A percentile compares a stretch with the other conserved stretches of the same genome.
These are phyloP conservation scores for Obelidium mucronatum DNA, from an alignment of 192 early-diverging fungal species.

Conservation along the genomic window DNA sequence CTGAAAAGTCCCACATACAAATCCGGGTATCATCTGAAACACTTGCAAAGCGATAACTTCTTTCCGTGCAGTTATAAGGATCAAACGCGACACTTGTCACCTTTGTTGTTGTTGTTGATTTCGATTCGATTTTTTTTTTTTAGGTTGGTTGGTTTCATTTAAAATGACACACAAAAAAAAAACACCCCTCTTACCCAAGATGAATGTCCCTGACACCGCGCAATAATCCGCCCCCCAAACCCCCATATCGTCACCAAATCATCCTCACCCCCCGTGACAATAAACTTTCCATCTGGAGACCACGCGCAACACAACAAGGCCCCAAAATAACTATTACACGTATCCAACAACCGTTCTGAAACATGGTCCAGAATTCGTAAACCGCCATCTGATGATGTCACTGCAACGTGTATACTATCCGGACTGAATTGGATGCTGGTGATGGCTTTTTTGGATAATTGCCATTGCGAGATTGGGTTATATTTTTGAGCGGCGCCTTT, in stretches of 20 bases:
- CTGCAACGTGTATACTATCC: constrained; percentile 80
- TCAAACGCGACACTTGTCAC: constrained; percentile 84
- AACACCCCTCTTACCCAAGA: constrained; percentile 73
- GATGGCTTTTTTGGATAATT: constrained; percentile 71
- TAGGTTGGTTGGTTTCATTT: background rate
- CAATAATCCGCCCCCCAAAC: constrained; percentile 79
- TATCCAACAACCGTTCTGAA: constrained; percentile 76
- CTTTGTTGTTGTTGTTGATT: constrained; percentile 4
- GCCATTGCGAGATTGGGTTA: constrained; percentile 87
- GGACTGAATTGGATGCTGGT: constrained; percentile 88
- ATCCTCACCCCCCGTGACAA: constrained; percentile 85
- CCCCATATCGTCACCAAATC: constrained; percentile 91
- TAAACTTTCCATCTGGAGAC: constrained; percentile 87
- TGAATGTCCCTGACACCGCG: constrained; percentile 88
- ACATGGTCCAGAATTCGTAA: constrained; percentile 81
- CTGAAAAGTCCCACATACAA: constrained; percentile 93
- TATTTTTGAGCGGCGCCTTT: constrained; percentile 53
- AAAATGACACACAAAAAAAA: background rate
- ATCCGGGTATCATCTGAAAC: constrained; percentile 84
- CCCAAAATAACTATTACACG: constrained; percentile 85
- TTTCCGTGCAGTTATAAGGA: constrained; percentile 76
- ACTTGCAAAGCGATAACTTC: constrained; percentile 85
- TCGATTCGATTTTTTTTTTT: background rate
- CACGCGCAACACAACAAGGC: constrained; percentile 86
- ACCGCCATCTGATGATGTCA: constrained; percentile 79